Evolutionary conservation across 2,329 filamentous ascomycete species (phyloP), one percentile per base, ranked within the genome.

Genomic region (Colletotrichum sp.): DNA sequence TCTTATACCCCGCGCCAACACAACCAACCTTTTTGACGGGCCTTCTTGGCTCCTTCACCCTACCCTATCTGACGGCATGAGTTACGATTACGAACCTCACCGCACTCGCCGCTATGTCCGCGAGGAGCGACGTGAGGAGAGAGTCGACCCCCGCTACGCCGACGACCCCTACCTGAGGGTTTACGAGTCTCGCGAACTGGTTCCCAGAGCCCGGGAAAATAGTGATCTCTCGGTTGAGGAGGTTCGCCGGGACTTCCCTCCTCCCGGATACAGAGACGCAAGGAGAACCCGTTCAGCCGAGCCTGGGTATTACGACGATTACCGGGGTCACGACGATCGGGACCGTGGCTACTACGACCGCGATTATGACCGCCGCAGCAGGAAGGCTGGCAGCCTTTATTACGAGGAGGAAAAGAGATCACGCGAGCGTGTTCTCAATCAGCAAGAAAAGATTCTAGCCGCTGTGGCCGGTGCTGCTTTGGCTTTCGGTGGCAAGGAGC

Each of bases 201-300:
- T 93, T 15, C 90, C 90, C 43, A 87, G 90, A 30, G 82, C 87
- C 66, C 93, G 94, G 78, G 93, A 96, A 82, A 93, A 95, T 80
- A 96, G 93, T 83, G 93, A 93, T 61, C 86, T 93, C 30, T 93
- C 93, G 4, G 85, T 97, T 81, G 96, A 98, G 85, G 95, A 97
- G 85, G 92, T 97, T 76, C 92, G 92, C 78, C 93, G 95, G 79
- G 94, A 97, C 79, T 98, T 97, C 80, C 95, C 95, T 36, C 94
- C 95, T 8, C 93, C 93, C 8, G 92, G 89, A 48, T 87, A 88
- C 76, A 83, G 84, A 71, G 90, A 91, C 76, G 81, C 89, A 48
- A 90, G 91, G 78, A 91, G 93, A 74, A 88, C 93, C 79, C 90
- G 92, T 79, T 94, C 93, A 8, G 90, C 90, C 71, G 93, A 93